These are phyloP conservation scores for grape (Vitis vinifera) DNA, from an alignment of 164 flowering plant species.

Conservation along the genomic window DNA sequence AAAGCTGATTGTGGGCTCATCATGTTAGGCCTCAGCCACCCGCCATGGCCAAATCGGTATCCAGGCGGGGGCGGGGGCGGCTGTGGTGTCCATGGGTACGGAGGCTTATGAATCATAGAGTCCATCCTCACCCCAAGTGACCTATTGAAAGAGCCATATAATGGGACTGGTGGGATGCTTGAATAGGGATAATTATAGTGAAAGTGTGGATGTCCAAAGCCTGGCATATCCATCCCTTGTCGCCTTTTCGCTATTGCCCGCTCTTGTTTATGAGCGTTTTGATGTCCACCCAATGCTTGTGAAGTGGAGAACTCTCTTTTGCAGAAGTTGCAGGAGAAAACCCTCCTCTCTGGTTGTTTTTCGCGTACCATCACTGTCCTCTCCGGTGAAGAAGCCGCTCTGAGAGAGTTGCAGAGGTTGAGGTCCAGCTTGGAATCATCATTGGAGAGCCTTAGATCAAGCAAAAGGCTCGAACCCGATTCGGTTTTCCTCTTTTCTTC, in stretches of 20 bases:
- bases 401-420: neutral
- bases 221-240: conserved; percentile 16
- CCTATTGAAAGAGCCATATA: conserved; percentile 10
- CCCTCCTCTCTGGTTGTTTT: conserved; percentile 1
- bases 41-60: conserved; percentile 2
- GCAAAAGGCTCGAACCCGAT: neutral
- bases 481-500: neutral
- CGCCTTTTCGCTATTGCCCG: conserved; percentile 26
- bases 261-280: conserved; percentile 42
- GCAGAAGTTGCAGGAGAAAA: conserved; percentile 43
- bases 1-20: neutral
- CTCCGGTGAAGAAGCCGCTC: neutral
- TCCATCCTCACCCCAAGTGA: conserved; percentile 25
- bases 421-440: conserved; percentile 12
- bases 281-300: conserved; percentile 48
- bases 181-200: conserved; percentile 14
- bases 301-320: conserved; percentile 37
- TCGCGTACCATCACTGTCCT: neutral
- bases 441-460: conserved; percentile 10
- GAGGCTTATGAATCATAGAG: conserved; percentile 22
- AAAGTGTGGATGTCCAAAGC: neutral
- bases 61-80: neutral
- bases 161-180: conserved; percentile 1
- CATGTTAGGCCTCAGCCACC: conserved; percentile 5
- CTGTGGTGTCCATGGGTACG: conserved; percentile 9